A percentile compares a stretch with the other conserved stretches of the same genome.
Conservation (phyloP, 1,284 basidiomycete genomes). For the Pseudozyma tsukubaensis region DNA sequence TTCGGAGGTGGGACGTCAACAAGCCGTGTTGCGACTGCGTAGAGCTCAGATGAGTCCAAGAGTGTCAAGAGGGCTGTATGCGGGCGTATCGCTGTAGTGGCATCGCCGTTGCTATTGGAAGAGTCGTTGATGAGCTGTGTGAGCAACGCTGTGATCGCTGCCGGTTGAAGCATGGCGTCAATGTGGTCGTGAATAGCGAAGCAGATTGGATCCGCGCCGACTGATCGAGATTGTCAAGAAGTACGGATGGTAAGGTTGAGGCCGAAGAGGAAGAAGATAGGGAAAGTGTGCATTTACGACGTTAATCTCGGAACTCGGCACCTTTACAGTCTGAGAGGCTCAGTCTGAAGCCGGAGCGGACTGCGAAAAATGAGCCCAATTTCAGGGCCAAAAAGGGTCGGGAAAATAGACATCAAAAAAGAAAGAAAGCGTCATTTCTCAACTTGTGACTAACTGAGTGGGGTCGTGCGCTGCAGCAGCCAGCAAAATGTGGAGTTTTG, state of each 20-base stretch:
- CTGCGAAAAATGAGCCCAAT: not conserved
- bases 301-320: constrained; percentile 12
- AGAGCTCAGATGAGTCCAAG: constrained; percentile 44
- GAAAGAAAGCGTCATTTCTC: not conserved
- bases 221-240: no score
- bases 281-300: not conserved
- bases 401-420: not conserved
- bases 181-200: not conserved
- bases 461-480: constrained; percentile 1
- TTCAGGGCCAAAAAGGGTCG: not conserved
- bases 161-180: constrained; percentile 35
- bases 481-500: constrained; percentile 5
- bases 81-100: constrained; percentile 7
- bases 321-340: no score
- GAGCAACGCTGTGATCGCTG: constrained; percentile 35
- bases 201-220: no score
- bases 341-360: not conserved
- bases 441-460: not conserved
- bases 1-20: constrained; percentile 14
- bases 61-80: constrained; percentile 43
- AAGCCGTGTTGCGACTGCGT: constrained; percentile 31
- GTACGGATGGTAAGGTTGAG: not conserved
- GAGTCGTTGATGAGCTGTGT: constrained; percentile 32
- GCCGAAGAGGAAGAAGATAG: not conserved
- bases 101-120: not conserved